Conservation (phyloP, 495 filamentous ascomycete genomes). For the Hypoxylon cercidicola region DNA sequence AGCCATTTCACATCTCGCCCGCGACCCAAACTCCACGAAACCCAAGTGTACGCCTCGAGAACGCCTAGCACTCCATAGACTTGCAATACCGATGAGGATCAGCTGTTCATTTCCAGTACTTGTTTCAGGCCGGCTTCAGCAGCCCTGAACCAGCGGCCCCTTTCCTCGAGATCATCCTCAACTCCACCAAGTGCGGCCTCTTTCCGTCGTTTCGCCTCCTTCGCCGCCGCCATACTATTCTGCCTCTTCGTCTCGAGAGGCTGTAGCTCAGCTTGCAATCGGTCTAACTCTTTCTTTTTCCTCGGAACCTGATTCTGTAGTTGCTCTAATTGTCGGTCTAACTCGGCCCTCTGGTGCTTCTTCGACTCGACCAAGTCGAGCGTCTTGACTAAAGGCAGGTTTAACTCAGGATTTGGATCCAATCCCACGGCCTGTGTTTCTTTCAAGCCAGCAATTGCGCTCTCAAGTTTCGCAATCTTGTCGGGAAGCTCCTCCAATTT, state of each 20-base stretch:
- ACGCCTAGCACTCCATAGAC: background rate
- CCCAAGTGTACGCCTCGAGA: background rate
- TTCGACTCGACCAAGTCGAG: slow-evolving; percentile 64
- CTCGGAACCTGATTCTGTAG: slow-evolving; percentile 73
- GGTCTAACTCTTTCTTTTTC: slow-evolving; percentile 76
- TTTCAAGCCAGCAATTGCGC: slow-evolving; percentile 65
- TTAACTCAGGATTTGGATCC: slow-evolving; percentile 54
- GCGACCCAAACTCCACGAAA: background rate
- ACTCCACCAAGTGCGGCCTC: slow-evolving; percentile 71
- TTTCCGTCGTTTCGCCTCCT: slow-evolving; percentile 82
- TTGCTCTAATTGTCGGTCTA: slow-evolving; percentile 75
- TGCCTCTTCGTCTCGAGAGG: slow-evolving; percentile 77
- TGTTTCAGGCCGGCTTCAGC: slow-evolving; percentile 74
- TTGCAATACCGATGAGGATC: background rate
- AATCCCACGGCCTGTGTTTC: slow-evolving; percentile 45
- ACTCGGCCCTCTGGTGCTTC: slow-evolving; percentile 68
- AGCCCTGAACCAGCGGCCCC: slow-evolving; percentile 82
- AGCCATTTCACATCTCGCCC: background rate
- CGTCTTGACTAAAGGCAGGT: slow-evolving; percentile 70
- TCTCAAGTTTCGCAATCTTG: slow-evolving; percentile 70
- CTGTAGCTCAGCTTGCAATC: slow-evolving; percentile 74
- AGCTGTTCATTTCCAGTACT: slow-evolving; percentile 62
- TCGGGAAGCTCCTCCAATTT: slow-evolving; percentile 69
- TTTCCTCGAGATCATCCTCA: slow-evolving; percentile 83
- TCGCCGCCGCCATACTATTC: slow-evolving; percentile 73